These are phyloP conservation scores for Taxawa tesnikishii DNA, from an alignment of 2,329 filamentous ascomycete species.

Conservation along the genomic window DNA sequence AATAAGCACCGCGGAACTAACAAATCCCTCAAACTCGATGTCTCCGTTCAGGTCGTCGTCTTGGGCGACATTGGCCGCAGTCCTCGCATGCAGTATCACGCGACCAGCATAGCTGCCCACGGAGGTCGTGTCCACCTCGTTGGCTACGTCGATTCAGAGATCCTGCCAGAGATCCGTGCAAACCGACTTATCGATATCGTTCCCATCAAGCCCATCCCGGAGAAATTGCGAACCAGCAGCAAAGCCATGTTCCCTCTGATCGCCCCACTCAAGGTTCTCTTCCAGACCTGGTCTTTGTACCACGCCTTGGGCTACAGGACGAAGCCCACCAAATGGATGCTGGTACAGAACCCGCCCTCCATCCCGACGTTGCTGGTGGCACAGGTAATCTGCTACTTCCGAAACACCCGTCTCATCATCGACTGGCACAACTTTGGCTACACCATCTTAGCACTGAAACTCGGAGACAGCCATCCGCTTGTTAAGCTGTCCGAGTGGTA, in stretches of 20 bases:
- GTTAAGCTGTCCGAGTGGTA: slow-evolving; percentile 67
- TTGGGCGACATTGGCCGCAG: slow-evolving; percentile 91
- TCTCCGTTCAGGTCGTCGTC: slow-evolving; percentile 69
- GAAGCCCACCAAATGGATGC: slow-evolving; percentile 67
- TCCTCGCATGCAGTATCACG: slow-evolving; percentile 98
- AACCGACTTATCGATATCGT: slow-evolving; percentile 60
- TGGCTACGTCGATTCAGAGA: slow-evolving; percentile 75
- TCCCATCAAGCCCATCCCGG: slow-evolving; percentile 56
- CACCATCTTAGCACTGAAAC: slow-evolving; percentile 67
- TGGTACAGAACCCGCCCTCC: slow-evolving; percentile 87
- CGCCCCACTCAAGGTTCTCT: slow-evolving; percentile 74
- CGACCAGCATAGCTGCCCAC: slow-evolving; percentile 75
- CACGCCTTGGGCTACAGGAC: slow-evolving; percentile 60
- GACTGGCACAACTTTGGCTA: slow-evolving; percentile 99
- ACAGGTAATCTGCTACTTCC: slow-evolving; percentile 57
- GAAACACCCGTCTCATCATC: slow-evolving; percentile 72
- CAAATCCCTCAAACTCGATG: slow-evolving; percentile 21
- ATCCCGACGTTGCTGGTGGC: slow-evolving; percentile 80
- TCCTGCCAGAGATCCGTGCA: slow-evolving; percentile 63
- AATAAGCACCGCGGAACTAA: slow-evolving; percentile 13
- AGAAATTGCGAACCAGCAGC: slow-evolving; percentile 52
- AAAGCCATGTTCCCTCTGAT: slow-evolving; percentile 64
- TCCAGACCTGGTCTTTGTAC: slow-evolving; percentile 65
- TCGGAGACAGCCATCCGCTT: slow-evolving; percentile 56
- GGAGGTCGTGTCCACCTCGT: slow-evolving; percentile 73